Evolutionary conservation across 495 filamentous ascomycete species (phyloP).

Genomic region (Daldinia childiae): DNA sequence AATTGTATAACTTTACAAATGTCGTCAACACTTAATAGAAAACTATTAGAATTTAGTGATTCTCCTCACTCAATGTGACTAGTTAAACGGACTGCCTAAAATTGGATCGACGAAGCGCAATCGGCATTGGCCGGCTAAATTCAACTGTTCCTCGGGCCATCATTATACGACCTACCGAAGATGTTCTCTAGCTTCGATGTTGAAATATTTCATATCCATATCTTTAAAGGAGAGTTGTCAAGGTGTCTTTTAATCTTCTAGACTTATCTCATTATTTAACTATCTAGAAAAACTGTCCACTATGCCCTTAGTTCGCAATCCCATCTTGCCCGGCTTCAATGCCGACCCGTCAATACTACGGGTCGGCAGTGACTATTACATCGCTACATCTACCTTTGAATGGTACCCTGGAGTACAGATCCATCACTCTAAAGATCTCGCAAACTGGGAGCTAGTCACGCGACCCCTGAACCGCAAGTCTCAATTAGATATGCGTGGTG

Average conservation of each 20-base stretch:
- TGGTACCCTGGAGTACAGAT: slow-evolving; percentile 70
- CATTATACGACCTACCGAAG: slow-evolving; percentile 26
- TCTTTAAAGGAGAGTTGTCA: neutral
- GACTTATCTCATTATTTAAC: neutral
- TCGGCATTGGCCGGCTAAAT: slow-evolving; percentile 37
- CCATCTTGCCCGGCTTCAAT: slow-evolving; percentile 71
- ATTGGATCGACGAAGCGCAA: slow-evolving; percentile 7
- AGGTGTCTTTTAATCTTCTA: neutral
- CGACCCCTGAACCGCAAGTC: slow-evolving; percentile 67
- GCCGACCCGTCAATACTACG: slow-evolving; percentile 69
- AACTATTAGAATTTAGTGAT: neutral
- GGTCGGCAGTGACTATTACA: slow-evolving; percentile 67
- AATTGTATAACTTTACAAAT: neutral
- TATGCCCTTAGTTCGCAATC: slow-evolving; percentile 63
- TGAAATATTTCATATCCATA: neutral
- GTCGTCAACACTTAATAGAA: neutral
- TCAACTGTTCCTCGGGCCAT: slow-evolving; percentile 25
- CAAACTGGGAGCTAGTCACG: slow-evolving; percentile 66
- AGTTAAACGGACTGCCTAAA: slow-evolving; percentile 3
- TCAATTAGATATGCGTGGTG: slow-evolving; percentile 69
- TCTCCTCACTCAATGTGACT: neutral
- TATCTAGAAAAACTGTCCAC: neutral
- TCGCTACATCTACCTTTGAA: slow-evolving; percentile 71
- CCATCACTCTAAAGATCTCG: slow-evolving; percentile 64
- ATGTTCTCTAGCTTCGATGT: neutral